Evolutionary conservation across 495 filamentous ascomycete species (phyloP), one percentile per base, ranked within the genome.

Genomic region (Parachaetomium inaequale): DNA sequence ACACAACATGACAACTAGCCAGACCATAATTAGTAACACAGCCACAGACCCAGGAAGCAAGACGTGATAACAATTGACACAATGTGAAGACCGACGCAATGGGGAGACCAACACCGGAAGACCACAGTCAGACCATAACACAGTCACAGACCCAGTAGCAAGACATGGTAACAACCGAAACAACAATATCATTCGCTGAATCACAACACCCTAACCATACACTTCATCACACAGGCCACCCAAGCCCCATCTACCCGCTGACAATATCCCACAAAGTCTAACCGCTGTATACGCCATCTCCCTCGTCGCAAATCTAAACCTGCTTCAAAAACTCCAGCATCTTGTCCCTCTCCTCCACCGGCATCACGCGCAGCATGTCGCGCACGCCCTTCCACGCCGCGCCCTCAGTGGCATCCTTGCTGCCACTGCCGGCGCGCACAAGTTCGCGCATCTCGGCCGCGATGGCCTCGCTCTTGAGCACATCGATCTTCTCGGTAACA

Each of bases 371-470:
- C 63, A 98, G 76, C 66, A 94, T 84, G 65, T 92, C 87, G 72
- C 90, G 86, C 14, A 98, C 83, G 68, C 94, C 94, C 83, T 88
- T 91, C 62, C 96, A 82, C 38, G 91, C 91, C 58, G 88, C 85
- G 62, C 89, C 85, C 73, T 86, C 86, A 66, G 70, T 65, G 7
- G 59, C 45, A 36, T 77, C 76, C 62, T 74, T 92, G 82, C 56
- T 82, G 5, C 42, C 36, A 14, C 45, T 25, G n/a, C 64, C 63
- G 3, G 57, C 81, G 60, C 90, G 85, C 68, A 98, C 75, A 34
- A 98, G 72, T 42, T 82, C 78, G 3, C 90, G 89, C 68, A 98
- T 86, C 72, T 97, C 89, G 26, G 81, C 81, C 7, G 89, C 86
- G 19, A 96, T 80, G 43, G 84, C 81, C 55, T 97, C 91, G 14